phyloP scores from a whole-genome alignment of 2,329 filamentous ascomycete genomes.

The Tolypocladium endophyticum region DNA sequence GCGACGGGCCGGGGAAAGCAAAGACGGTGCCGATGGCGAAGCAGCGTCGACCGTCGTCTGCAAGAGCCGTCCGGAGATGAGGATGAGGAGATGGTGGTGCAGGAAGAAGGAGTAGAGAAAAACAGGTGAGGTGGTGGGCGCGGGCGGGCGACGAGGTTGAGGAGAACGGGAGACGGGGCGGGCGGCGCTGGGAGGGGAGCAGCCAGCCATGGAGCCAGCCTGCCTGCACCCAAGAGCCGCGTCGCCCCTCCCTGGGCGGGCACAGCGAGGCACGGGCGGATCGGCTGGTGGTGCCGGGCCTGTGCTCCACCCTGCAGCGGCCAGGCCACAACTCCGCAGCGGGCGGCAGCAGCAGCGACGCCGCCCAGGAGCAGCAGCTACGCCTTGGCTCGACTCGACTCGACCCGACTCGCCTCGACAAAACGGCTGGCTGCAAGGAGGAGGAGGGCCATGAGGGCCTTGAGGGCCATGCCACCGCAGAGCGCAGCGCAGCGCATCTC shows the following conservation, averaged over 20 bases:
- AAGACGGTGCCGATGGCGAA: not conserved
- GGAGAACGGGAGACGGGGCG: not conserved
- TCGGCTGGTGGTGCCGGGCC: conserved; percentile 10
- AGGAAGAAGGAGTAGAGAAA: conserved; percentile 4
- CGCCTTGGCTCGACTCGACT: no score
- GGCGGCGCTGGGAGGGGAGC: not conserved
- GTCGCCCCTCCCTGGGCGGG: not conserved
- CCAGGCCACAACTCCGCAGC: not conserved
- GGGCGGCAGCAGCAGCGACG: not conserved
- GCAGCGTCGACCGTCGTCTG: not conserved
- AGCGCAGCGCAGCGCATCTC: not conserved
- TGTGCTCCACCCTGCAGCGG: conserved; percentile 4
- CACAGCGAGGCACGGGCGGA: conserved; percentile 6
- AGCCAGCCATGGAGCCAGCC: not conserved
- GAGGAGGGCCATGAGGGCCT: no score
- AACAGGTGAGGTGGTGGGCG: conserved; percentile 1
- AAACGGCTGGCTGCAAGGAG: not conserved
- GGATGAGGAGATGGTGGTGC: not conserved
- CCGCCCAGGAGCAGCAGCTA: no score
- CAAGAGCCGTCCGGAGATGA: not conserved
- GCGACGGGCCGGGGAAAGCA: not conserved
- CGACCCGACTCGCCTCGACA: no score
- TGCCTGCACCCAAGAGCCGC: not conserved
- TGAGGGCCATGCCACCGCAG: not conserved
- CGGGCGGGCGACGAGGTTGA: not conserved